Conservation (phyloP, 2,329 filamentous ascomycete genomes). For the Clonostachys rhizophaga region DNA sequence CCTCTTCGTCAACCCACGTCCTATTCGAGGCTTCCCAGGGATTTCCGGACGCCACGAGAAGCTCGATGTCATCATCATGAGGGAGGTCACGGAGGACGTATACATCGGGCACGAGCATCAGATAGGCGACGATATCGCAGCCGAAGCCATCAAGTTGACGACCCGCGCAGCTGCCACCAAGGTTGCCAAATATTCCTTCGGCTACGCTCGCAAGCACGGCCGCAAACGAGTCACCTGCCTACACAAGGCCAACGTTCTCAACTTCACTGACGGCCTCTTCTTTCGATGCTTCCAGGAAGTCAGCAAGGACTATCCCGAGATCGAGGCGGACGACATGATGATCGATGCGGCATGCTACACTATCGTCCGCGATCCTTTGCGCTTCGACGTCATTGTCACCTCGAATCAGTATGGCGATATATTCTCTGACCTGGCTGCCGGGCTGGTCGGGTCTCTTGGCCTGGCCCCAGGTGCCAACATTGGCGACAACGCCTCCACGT, state of each 20-base stretch:
- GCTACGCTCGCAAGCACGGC: neutral
- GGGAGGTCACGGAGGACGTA: neutral
- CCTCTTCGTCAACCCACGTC: neutral
- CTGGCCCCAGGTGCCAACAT: slow-evolving; percentile 38
- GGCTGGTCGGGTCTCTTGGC: slow-evolving; percentile 39
- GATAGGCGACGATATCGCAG: neutral
- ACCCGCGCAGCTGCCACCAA: neutral
- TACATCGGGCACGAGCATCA: neutral
- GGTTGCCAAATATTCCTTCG: neutral
- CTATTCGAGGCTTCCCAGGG: neutral
- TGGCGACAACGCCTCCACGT: slow-evolving; percentile 59
- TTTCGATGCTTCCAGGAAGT: neutral
- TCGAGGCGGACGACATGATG: neutral
- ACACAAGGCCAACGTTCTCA: neutral
- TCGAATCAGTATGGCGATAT: slow-evolving; percentile 45
- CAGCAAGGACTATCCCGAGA: neutral
- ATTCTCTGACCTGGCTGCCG: slow-evolving; percentile 37
- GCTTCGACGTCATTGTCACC: slow-evolving; percentile 33
- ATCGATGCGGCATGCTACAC: slow-evolving; percentile 1
- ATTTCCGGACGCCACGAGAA: neutral
- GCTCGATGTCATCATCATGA: neutral
- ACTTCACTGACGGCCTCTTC: slow-evolving; percentile 1
- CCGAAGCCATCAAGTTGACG: neutral
- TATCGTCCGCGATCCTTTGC: neutral
- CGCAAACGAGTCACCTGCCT: neutral